These are phyloP conservation scores for Peltaster fructicola DNA, from an alignment of 2,329 filamentous ascomycete species.

Conservation along the genomic window DNA sequence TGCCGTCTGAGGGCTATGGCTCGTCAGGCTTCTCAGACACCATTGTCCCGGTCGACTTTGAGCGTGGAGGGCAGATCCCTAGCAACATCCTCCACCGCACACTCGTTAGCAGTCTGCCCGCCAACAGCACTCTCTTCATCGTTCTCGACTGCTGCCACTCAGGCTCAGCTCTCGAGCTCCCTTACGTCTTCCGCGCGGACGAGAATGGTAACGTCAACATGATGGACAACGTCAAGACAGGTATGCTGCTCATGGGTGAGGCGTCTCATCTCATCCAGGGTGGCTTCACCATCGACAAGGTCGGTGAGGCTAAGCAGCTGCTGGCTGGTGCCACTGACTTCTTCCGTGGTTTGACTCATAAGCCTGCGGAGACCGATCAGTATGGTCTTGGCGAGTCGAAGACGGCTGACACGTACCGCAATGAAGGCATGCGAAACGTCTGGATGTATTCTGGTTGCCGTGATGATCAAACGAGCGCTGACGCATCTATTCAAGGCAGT, in stretches of 20 bases:
- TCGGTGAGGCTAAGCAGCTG: conserved; percentile 34
- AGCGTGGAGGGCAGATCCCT: conserved; percentile 35
- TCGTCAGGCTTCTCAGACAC: conserved; percentile 16
- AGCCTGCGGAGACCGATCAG: conserved; percentile 23
- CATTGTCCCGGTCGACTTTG: conserved; percentile 18
- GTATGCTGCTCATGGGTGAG: conserved; percentile 31
- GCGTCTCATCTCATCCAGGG: conserved; percentile 33
- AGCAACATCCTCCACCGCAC: conserved; percentile 34
- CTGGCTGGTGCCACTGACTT: conserved; percentile 37
- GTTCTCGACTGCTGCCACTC: conserved; percentile 46
- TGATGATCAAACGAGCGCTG: conserved; percentile 33
- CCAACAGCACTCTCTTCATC: conserved; percentile 34
- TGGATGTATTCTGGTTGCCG: conserved; percentile 35
- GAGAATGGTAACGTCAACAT: conserved; percentile 38
- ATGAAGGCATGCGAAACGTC: conserved; percentile 27
- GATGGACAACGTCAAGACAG: conserved; percentile 37
- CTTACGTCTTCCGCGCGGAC: conserved; percentile 40
- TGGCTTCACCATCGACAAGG: conserved; percentile 28
- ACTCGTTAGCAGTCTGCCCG: conserved; percentile 34
- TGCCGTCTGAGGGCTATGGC: conserved; percentile 22
- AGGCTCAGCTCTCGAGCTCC: conserved; percentile 40
- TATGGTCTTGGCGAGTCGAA: conserved; percentile 28
- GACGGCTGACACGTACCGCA: conserved; percentile 20
- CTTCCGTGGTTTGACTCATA: conserved; percentile 34
- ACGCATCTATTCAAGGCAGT: conserved; percentile 26